Evolutionary conservation across 148 eudicot genomes (phyloP).

Genomic region (Vaccinium myrtillus): DNA sequence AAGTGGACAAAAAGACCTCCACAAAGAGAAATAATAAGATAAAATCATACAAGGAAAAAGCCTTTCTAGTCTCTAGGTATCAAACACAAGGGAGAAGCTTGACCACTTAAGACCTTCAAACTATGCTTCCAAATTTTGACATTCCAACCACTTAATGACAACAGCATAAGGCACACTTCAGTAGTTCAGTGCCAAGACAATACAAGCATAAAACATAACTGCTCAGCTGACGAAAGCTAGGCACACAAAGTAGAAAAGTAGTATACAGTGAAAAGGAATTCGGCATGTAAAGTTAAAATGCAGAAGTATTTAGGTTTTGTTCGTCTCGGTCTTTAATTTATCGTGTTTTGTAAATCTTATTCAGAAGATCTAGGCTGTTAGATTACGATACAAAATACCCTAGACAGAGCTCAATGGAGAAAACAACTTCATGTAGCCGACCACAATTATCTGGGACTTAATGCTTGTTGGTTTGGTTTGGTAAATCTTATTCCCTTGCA

Average conservation of each 20-base stretch:
- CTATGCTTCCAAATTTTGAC: background rate
- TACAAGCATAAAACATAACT: background rate
- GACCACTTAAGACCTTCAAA: background rate
- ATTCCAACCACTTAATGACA: background rate
- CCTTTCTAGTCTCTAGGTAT: background rate
- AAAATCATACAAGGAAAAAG: background rate
- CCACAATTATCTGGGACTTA: background rate
- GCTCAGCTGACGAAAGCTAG: background rate
- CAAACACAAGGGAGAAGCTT: background rate
- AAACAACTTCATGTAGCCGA: background rate
- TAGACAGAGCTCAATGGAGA: background rate
- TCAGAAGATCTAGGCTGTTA: background rate
- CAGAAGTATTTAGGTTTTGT: background rate
- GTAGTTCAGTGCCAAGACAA: background rate
- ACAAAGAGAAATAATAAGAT: constrained; percentile 3
- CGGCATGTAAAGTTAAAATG: background rate
- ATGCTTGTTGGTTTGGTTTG: background rate
- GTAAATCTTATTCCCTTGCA: background rate
- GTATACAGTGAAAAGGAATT: background rate
- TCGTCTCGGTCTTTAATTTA: background rate
- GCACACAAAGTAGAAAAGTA: background rate
- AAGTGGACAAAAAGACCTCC: background rate
- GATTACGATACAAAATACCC: background rate
- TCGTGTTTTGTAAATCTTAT: background rate
- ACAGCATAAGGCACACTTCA: background rate